Base-by-base conservation (phyloP, 164 flowering plant species). In the Cinnamomum micranthum region DNA sequence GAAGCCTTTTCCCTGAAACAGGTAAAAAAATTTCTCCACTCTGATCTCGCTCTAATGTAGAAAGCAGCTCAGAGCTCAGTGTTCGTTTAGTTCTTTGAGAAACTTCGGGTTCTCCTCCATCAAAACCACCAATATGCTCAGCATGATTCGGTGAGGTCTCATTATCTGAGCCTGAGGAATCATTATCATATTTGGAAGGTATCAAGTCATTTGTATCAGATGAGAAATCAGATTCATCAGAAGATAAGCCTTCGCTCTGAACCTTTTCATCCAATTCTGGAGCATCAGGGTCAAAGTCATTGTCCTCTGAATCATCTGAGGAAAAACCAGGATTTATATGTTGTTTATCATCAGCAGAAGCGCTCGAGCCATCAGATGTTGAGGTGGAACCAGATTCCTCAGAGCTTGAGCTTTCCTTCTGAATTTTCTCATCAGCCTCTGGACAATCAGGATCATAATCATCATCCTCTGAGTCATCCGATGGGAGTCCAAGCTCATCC, bases 381-480 rank as follows among this genome's bases (percentile, higher is more conserved):
- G 89, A 85, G 41, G 82, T 80, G 74, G 79, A 87, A 27, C 88
- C 89, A 83, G 92, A 91, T 17, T 86, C 91, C 60, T 88, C 89
- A 73, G 97, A 88, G 80, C 88, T 81, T 69, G 91, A 88, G 68
- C 81, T 87, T 33, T 85, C 89, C 51, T 74, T 85, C 72, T 77
- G 70, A 70, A 60, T 74, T 72, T 77, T 73, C 73, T 80, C 86
- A 70, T 75, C 86, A 65, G 70, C 71, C 47, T 82, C 83, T 33
- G 79, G 82, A 70, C 79, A 78, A 68, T 91, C 90, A 65, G 99
- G 99, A 70, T 92, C 85, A 81, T 88, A 93, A 74, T 92, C 95
- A 82, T 85, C 73, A 81, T 93, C 98, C 79, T 91, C 98, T 65
- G 95, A 92, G 79, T 92, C 97, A 88, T 92, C 97, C 72, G 98